Percentiles rank a stretch among this genome's conserved stretches.
phyloP scores from a whole-genome alignment of 495 filamentous ascomycete genomes.

The Penicillium maclennaniae region DNA sequence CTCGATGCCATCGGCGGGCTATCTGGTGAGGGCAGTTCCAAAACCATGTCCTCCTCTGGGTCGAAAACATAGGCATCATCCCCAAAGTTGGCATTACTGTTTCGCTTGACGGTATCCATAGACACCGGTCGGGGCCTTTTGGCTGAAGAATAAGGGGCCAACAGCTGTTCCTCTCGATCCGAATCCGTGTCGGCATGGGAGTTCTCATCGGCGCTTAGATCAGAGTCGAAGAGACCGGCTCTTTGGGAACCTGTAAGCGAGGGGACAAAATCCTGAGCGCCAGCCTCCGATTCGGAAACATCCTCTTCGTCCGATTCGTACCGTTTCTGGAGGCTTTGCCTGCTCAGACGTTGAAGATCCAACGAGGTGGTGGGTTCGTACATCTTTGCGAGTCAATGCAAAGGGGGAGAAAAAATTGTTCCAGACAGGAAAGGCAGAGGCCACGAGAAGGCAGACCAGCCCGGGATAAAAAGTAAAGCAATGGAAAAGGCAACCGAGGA shows the following conservation, averaged over 20 bases:
- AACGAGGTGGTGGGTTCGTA: constrained; percentile 28
- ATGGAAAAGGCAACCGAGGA: not conserved
- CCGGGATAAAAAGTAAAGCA: not conserved
- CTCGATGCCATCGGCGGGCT: constrained; percentile 32
- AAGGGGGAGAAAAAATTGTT: not conserved
- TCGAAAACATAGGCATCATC: constrained; percentile 37
- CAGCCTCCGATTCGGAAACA: constrained; percentile 38
- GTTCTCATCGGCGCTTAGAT: constrained; percentile 31
- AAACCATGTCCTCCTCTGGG: constrained; percentile 35
- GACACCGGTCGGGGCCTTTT: constrained; percentile 37
- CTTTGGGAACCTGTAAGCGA: constrained; percentile 31
- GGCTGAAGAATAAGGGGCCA: constrained; percentile 18
- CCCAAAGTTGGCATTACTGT: constrained; percentile 31
- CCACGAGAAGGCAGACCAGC: not conserved
- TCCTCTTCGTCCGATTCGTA: constrained; percentile 48
- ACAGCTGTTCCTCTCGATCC: constrained; percentile 23
- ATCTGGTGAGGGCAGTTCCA: constrained; percentile 38
- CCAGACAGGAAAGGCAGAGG: not conserved
- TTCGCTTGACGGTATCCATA: constrained; percentile 42
- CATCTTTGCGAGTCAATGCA: constrained; percentile 22
- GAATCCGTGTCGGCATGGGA: constrained; percentile 26
- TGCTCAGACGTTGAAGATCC: constrained; percentile 35
- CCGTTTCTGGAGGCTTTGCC: constrained; percentile 32
- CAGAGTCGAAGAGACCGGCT: constrained; percentile 27
- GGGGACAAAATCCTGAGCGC: constrained; percentile 32